Conservation (phyloP, 192 early-diverging fungal genomes). For the Gamsiella multidivaricata region DNA sequence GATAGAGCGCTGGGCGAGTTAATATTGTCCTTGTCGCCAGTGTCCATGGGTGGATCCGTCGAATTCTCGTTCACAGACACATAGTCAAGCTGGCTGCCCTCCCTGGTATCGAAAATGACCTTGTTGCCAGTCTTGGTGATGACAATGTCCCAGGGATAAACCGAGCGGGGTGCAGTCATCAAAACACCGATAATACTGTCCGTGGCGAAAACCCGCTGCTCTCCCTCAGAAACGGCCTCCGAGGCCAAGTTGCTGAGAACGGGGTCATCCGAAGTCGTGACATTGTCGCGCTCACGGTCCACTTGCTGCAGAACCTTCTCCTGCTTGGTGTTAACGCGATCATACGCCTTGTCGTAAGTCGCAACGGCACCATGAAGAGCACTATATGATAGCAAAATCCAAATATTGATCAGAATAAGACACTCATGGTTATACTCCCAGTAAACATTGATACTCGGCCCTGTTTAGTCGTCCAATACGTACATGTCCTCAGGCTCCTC, state of each 20-base stretch:
- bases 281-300: slow-evolving; percentile 77
- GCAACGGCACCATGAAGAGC: slow-evolving; percentile 78
- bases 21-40: slow-evolving; percentile 86
- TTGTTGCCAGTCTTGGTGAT: slow-evolving; percentile 84
- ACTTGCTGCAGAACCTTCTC: slow-evolving; percentile 78
- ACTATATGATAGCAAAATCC: slow-evolving; percentile 55
- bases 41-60: slow-evolving; percentile 87
- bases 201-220: slow-evolving; percentile 84
- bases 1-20: slow-evolving; percentile 90
- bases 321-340: slow-evolving; percentile 84
- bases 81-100: slow-evolving; percentile 85
- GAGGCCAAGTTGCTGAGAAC: slow-evolving; percentile 66
- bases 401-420: too few relatives aligned
- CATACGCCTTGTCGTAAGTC: slow-evolving; percentile 84
- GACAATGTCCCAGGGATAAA: slow-evolving; percentile 97
- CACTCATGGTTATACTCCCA: too few relatives aligned
- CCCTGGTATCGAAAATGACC: slow-evolving; percentile 93
- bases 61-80: slow-evolving; percentile 97
- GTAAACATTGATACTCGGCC: too few relatives aligned
- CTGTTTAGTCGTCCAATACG: too few relatives aligned
- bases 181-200: slow-evolving; percentile 90
- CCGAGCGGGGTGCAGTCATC: slow-evolving; percentile 91
- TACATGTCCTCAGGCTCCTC: slow-evolving; percentile 85
- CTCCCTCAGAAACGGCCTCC: slow-evolving; percentile 30
- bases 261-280: slow-evolving; percentile 89